These are phyloP conservation scores for Parmelia sp. DNA, from an alignment of 495 filamentous ascomycete species.

Conservation along the genomic window DNA sequence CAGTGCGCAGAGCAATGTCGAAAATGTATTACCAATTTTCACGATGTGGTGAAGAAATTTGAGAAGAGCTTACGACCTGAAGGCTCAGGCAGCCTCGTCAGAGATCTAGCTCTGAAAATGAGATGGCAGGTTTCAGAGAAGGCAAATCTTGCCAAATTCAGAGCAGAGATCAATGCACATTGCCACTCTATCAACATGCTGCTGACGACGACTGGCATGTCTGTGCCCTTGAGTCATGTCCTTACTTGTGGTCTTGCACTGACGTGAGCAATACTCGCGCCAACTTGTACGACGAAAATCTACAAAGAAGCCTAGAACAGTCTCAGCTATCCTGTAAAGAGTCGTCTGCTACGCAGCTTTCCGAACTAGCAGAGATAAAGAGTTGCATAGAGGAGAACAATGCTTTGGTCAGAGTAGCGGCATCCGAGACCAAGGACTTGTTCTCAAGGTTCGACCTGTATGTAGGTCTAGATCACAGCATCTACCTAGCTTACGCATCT, in stretches of 20 bases:
- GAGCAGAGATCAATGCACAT: constrained; percentile 11
- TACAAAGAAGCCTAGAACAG: not conserved
- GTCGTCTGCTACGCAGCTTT: not conserved
- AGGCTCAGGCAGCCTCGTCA: constrained; percentile 14
- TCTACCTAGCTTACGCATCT: not conserved
- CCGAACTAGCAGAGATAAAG: not conserved
- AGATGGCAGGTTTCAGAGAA: constrained; percentile 8
- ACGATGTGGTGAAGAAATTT: constrained; percentile 12
- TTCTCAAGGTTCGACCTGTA: constrained; percentile 1
- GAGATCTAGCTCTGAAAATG: constrained; percentile 21
- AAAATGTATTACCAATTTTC: constrained; percentile 10
- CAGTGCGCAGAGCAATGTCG: constrained; percentile 18
- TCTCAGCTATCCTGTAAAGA: too few species aligned
- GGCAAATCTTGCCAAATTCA: constrained; percentile 6
- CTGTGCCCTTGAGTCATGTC: not conserved
- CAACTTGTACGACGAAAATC: not conserved
- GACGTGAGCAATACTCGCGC: not conserved
- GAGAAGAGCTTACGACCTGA: constrained; percentile 4
- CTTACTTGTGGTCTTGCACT: not conserved
- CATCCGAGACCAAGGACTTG: not conserved
- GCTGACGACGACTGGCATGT: not conserved
- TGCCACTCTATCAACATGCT: constrained; percentile 11
- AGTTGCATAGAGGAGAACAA: not conserved
- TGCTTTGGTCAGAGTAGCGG: not conserved
- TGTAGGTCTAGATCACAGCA: not conserved